Conservation (phyloP, 805 yeast species). For the Wickerhamomyces alni region DNA sequence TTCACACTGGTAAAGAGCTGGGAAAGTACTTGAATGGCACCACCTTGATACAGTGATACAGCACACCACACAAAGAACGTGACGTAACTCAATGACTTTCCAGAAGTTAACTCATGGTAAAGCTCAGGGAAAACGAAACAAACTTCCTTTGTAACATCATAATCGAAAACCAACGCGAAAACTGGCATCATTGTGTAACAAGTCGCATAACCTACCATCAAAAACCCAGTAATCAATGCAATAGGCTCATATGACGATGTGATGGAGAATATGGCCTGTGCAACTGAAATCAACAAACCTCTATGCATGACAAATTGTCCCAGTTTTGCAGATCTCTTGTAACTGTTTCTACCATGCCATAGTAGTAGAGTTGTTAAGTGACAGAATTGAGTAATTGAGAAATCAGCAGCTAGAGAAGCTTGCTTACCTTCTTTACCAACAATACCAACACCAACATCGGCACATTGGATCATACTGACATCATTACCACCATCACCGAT, state of each 20-base stretch:
- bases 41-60: conserved; percentile 88
- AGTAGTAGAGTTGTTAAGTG: conserved; percentile 77
- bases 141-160: conserved; percentile 84
- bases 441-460: conserved; percentile 98
- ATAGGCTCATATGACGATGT: conserved; percentile 87
- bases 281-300: conserved; percentile 87
- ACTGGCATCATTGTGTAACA: conserved; percentile 98
- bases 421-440: conserved; percentile 98
- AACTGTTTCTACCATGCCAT: conserved; percentile 98
- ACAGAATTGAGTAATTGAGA: conserved; percentile 87
- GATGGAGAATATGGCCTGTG: conserved; percentile 90
- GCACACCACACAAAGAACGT: conserved; percentile 91
- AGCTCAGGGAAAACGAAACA: conserved; percentile 92
- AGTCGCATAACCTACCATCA: conserved; percentile 98
- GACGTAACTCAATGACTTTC: conserved; percentile 76
- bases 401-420: conserved; percentile 96
- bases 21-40: conserved; percentile 73
- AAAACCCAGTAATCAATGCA: conserved; percentile 92
- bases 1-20: conserved; percentile 69
- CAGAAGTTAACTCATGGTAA: conserved; percentile 86
- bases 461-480: conserved; percentile 97
- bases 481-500: conserved; percentile 99
- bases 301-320: conserved; percentile 96
- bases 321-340: conserved; percentile 90
- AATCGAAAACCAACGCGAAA: conserved; percentile 84